A percentile compares a stretch with the other conserved stretches of the same genome.
Evolutionary conservation across 257 asterid species (phyloP).

Genomic region (Cordia subcordata): DNA sequence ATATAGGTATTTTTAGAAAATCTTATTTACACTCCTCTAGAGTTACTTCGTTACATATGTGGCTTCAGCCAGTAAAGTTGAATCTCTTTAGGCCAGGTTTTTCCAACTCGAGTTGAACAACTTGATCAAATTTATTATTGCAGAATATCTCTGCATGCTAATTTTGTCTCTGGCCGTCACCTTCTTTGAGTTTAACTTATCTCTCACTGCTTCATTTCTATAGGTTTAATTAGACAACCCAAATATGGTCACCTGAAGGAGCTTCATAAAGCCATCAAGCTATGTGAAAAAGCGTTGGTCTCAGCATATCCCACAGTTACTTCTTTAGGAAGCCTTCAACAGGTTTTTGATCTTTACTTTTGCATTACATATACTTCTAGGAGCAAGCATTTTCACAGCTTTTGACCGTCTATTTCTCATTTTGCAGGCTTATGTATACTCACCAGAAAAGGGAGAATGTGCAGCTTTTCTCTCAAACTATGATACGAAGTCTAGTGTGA

Average conservation of each 20-base stretch:
- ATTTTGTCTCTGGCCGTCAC: neutral
- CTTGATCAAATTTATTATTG: no score
- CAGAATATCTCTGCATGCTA: no score
- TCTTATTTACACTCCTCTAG: no score
- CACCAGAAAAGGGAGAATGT: constrained; percentile 4
- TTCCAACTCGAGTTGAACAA: no score
- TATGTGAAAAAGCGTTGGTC: constrained; percentile 6
- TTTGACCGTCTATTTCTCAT: neutral
- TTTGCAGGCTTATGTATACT: constrained; percentile 8
- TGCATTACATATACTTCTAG: neutral
- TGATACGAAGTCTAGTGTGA: constrained; percentile 5
- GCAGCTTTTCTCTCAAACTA: constrained; percentile 16
- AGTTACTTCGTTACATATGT: no score
- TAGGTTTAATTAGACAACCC: constrained; percentile 18
- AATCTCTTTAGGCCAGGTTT: no score
- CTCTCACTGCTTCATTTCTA: neutral
- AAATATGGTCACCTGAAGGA: constrained; percentile 13
- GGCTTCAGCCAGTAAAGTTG: no score
- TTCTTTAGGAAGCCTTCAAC: constrained; percentile 12
- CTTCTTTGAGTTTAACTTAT: neutral
- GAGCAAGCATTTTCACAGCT: neutral
- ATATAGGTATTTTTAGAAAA: no score
- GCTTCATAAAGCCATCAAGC: constrained; percentile 10
- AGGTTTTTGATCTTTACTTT: constrained; percentile 6
- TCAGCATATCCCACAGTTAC: constrained; percentile 4